Evolutionary conservation across 345 rosid species (phyloP).

Genomic region (Sisymbrium altissimum): DNA sequence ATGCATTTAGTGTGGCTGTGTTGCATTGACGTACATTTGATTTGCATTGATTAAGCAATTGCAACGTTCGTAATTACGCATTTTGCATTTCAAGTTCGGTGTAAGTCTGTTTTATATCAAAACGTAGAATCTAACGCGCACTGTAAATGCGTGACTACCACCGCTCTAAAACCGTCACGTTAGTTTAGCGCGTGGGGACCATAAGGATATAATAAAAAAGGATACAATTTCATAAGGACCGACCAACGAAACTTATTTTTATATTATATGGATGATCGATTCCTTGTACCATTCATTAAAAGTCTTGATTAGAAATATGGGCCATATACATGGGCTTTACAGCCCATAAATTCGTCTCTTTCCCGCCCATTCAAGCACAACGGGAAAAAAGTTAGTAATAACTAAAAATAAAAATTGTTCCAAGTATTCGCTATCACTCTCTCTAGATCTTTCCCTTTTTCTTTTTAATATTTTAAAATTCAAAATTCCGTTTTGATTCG

Average conservation of each 20-base stretch:
- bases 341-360: no score
- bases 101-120: not conserved
- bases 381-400: no score
- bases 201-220: no score
- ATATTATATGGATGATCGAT: no score
- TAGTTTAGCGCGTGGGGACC: not conserved
- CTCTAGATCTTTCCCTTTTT: not conserved
- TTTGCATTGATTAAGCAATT: not conserved
- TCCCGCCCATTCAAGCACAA: no score
- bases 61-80: not conserved
- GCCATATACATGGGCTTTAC: not conserved
- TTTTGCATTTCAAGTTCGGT: not conserved
- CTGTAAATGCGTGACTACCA: not conserved
- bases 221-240: no score
- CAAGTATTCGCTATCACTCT: not conserved
- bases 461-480: no score
- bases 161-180: not conserved
- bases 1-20: not conserved
- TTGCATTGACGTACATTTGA: not conserved
- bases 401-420: not conserved
- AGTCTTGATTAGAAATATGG: not conserved
- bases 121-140: no score
- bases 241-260: no score
- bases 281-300: no score
- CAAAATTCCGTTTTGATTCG: slow-evolving; percentile 6